A percentile compares a stretch with the other conserved stretches of the same genome.
Evolutionary conservation across 176 grass and related monocot species (phyloP).

Genomic region (Metroxylon sagu): DNA sequence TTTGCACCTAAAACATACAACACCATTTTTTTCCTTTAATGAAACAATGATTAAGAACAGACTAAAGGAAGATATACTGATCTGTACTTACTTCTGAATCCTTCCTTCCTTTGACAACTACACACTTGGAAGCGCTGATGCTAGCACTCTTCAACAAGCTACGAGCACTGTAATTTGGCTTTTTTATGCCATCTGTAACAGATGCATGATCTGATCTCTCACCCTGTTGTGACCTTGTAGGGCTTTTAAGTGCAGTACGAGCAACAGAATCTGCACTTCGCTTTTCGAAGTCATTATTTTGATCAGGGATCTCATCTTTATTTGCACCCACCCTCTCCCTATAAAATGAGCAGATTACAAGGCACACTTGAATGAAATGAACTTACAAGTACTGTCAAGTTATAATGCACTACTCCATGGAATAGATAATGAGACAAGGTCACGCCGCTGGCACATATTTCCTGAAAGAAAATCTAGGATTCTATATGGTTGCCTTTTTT

Average conservation of each 20-base stretch:
- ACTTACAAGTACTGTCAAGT: too few relatives aligned
- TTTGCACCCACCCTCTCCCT: conserved; percentile 61
- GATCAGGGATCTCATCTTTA: conserved; percentile 33
- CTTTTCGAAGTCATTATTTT: conserved; percentile 31
- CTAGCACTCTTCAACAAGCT: conserved; percentile 91
- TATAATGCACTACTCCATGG: too few relatives aligned
- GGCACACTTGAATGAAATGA: too few relatives aligned
- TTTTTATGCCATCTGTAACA: conserved; percentile 50
- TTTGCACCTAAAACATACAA: neutral
- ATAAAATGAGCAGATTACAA: neutral
- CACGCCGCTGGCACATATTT: too few relatives aligned
- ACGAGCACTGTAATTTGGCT: conserved; percentile 36
- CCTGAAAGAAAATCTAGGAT: neutral
- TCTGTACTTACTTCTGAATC: conserved; percentile 55
- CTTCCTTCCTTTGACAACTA: conserved; percentile 48
- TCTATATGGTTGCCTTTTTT: neutral
- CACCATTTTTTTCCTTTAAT: neutral
- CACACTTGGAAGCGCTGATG: conserved; percentile 75
- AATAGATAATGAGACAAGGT: too few relatives aligned
- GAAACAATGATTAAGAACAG: neutral
- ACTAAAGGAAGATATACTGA: neutral
- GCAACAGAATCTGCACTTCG: conserved; percentile 37
- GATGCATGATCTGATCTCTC: conserved; percentile 40
- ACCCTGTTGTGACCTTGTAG: conserved; percentile 34
- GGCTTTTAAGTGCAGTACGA: conserved; percentile 11